Evolutionary conservation across 108 stramenopile genomes (phyloP).

Genomic region (Cyclotella cryptica): DNA sequence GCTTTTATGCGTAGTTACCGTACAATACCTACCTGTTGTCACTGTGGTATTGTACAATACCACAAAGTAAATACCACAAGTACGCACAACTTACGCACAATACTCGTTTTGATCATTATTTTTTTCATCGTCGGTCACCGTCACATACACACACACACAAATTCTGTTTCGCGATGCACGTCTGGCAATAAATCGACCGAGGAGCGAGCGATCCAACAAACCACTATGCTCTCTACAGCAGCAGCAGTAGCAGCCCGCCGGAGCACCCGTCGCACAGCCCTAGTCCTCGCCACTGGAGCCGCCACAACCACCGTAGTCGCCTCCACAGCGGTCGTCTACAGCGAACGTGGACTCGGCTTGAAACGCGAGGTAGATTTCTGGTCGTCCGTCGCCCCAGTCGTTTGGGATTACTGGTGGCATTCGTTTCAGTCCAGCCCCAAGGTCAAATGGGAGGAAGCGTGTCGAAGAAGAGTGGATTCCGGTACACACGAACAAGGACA

Average conservation of each 20-base stretch:
- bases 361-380: constrained; percentile 72
- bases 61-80: no score
- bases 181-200: no score
- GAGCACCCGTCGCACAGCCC: constrained; percentile 24
- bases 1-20: no score
- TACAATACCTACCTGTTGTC: no score
- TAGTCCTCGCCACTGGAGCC: constrained; percentile 16
- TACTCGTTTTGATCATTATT: no score
- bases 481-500: constrained; percentile 1
- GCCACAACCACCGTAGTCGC: constrained; percentile 21
- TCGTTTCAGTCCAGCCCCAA: constrained; percentile 53
- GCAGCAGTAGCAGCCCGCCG: not conserved
- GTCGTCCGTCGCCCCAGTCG: constrained; percentile 61
- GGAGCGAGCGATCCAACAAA: not conserved
- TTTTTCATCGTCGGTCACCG: no score
- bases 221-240: not conserved
- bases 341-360: constrained; percentile 62
- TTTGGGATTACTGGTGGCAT: constrained; percentile 75
- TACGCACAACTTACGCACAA: no score
- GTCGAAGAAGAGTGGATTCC: not conserved
- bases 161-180: no score
- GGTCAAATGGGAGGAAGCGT: constrained; percentile 43
- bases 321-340: constrained; percentile 27
- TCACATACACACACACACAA: no score
- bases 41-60: no score